Conservation (phyloP, 768 basidiomycete genomes). For the Termitomyces bulborhizus region DNA sequence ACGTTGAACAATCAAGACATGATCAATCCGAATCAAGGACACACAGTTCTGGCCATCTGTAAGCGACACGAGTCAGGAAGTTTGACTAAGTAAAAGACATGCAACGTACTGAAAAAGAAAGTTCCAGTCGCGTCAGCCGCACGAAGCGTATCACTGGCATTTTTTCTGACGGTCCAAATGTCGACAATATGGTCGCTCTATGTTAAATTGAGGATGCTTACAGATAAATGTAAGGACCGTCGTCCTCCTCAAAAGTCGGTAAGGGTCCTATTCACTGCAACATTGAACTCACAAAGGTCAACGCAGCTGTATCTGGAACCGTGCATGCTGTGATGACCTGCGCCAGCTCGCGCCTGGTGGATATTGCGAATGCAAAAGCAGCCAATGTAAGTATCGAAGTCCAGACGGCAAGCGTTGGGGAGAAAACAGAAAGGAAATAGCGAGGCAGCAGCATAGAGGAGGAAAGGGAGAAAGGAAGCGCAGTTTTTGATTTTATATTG, state of each 20-base stretch:
- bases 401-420: conserved; percentile 12
- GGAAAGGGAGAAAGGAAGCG: neutral
- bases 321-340: conserved; percentile 30
- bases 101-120: neutral
- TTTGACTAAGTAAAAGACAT: neutral
- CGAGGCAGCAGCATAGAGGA: neutral
- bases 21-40: neutral
- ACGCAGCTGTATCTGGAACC: conserved; percentile 30
- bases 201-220: conserved; percentile 11
- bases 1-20: neutral
- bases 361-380: conserved; percentile 14
- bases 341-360: conserved; percentile 17
- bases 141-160: conserved; percentile 21
- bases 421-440: neutral
- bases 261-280: neutral
- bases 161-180: conserved; percentile 19
- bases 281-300: conserved; percentile 30
- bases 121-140: conserved; percentile 21
- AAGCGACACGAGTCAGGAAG: neutral
- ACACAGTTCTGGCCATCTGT: conserved; percentile 14
- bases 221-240: conserved; percentile 34
- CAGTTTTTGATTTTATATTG: neutral
- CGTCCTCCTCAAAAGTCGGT: conserved; percentile 25
- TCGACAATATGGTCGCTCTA: neutral
- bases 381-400: conserved; percentile 12